A percentile compares a stretch with the other conserved stretches of the same genome.
Evolutionary conservation across 2,329 filamentous ascomycete species (phyloP).

Genomic region (Macroventuria anomochaeta): DNA sequence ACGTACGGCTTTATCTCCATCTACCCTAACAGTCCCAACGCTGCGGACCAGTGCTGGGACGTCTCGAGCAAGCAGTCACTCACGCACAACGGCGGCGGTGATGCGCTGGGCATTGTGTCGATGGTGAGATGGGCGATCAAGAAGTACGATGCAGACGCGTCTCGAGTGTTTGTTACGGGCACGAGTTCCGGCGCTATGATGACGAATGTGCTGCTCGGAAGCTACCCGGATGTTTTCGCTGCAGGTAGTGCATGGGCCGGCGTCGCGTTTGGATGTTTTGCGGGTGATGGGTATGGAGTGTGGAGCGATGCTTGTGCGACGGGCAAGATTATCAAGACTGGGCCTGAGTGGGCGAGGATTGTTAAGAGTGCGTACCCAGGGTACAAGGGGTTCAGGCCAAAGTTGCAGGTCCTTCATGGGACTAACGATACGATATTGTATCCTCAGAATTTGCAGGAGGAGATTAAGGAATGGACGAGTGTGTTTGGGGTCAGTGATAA

Average conservation of each 20-base stretch:
- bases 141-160: conserved; percentile 37
- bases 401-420: conserved; percentile 43
- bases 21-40: conserved; percentile 41
- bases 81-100: conserved; percentile 43
- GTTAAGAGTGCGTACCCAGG: conserved; percentile 40
- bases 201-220: conserved; percentile 44
- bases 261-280: conserved; percentile 47
- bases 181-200: conserved; percentile 48
- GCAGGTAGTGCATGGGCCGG: conserved; percentile 45
- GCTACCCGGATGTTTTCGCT: conserved; percentile 45
- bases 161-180: conserved; percentile 43
- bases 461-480: conserved; percentile 46
- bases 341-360: conserved; percentile 38
- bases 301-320: conserved; percentile 44
- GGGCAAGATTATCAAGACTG: conserved; percentile 41
- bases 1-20: conserved; percentile 46
- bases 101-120: conserved; percentile 42
- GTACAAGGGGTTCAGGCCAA: conserved; percentile 41
- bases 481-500: conserved; percentile 37
- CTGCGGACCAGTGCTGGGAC: conserved; percentile 45
- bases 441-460: conserved; percentile 43
- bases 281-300: conserved; percentile 38
- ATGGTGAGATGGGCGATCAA: conserved; percentile 41
- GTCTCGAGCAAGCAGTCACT: conserved; percentile 43
- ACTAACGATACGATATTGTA: conserved; percentile 35